Evolutionary conservation across 208 protist genomes (phyloP).

Genomic region (Leishmania amazonensis): DNA sequence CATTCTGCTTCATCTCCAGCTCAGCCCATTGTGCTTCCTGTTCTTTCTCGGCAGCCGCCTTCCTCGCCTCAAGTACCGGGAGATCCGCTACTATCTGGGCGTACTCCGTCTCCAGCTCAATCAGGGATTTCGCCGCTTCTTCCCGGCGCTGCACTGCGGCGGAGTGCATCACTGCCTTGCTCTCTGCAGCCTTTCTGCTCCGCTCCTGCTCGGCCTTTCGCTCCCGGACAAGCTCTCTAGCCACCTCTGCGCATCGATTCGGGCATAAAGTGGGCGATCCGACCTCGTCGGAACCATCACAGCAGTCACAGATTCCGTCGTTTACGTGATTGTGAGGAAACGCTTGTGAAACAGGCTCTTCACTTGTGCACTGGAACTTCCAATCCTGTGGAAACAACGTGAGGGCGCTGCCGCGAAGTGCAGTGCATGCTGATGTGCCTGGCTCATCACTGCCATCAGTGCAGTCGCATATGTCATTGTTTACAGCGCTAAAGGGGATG

Average conservation of each 20-base stretch:
- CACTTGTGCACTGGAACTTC: constrained; percentile 89
- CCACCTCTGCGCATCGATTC: constrained; percentile 65
- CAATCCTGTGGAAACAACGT: constrained; percentile 19
- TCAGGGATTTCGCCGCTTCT: constrained; percentile 8
- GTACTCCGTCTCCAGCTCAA: constrained; percentile 20
- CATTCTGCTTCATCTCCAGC: constrained; percentile 16
- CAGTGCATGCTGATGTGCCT: constrained; percentile 75
- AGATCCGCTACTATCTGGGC: constrained; percentile 20
- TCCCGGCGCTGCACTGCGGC: constrained; percentile 30
- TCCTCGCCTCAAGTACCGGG: constrained; percentile 19
- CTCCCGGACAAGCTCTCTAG: constrained; percentile 29
- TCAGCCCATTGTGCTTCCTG: constrained; percentile 39
- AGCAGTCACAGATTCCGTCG: constrained; percentile 95
- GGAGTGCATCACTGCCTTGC: constrained; percentile 36
- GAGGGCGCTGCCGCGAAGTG: constrained; percentile 6
- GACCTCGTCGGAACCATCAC: constrained; percentile 93
- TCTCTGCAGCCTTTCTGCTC: constrained; percentile 16
- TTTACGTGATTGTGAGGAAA: constrained; percentile 81
- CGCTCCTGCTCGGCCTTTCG: constrained; percentile 28
- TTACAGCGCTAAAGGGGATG: constrained; percentile 79
- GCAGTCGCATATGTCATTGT: constrained; percentile 97
- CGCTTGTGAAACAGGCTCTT: constrained; percentile 40
- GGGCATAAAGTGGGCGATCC: constrained; percentile 39
- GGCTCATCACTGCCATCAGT: constrained; percentile 95
- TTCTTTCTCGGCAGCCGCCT: constrained; percentile 33